Evolutionary conservation across 2,329 filamentous ascomycete genomes (phyloP).

Genomic region (Alternaria tenuissima): DNA sequence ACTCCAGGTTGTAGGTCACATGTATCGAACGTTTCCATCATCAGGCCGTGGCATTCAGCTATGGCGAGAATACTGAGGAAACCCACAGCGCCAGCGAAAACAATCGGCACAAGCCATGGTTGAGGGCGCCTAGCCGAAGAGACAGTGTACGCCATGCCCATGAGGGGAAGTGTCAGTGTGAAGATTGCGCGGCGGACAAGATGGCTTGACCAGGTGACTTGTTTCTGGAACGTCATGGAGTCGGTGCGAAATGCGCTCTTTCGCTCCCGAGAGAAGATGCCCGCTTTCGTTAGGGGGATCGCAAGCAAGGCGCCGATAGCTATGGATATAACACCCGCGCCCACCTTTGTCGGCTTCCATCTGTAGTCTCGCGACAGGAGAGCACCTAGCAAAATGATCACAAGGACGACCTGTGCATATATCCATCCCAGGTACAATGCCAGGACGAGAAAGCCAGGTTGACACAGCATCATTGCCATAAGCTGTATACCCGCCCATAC

Average conservation of each 20-base stretch:
- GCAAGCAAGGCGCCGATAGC: slow-evolving; percentile 74
- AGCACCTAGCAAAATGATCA: slow-evolving; percentile 75
- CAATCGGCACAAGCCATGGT: slow-evolving; percentile 68
- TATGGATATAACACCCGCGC: slow-evolving; percentile 70
- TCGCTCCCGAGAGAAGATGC: slow-evolving; percentile 71
- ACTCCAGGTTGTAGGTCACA: slow-evolving; percentile 78
- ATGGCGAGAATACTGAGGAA: slow-evolving; percentile 77
- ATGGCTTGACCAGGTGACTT: slow-evolving; percentile 75
- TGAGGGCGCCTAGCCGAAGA: slow-evolving; percentile 68
- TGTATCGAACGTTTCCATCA: slow-evolving; percentile 86
- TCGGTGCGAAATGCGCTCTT: slow-evolving; percentile 67
- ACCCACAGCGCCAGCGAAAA: slow-evolving; percentile 72
- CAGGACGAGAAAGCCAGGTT: slow-evolving; percentile 76
- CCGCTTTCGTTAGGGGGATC: slow-evolving; percentile 77
- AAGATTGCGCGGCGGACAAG: slow-evolving; percentile 73
- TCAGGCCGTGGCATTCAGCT: slow-evolving; percentile 76
- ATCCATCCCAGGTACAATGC: slow-evolving; percentile 80
- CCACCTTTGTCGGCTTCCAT: slow-evolving; percentile 70
- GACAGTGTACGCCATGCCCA: slow-evolving; percentile 72
- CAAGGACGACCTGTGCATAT: slow-evolving; percentile 76
- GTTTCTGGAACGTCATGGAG: slow-evolving; percentile 71
- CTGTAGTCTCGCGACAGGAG: slow-evolving; percentile 74
- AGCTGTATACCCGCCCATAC: slow-evolving; percentile 74
- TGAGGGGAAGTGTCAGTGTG: slow-evolving; percentile 71
- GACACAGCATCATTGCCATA: slow-evolving; percentile 73